Percentiles rank a stretch among this genome's conserved stretches.
phyloP scores from a whole-genome alignment of 768 basidiomycete genomes.

The Asterophora lycoperdoides region DNA sequence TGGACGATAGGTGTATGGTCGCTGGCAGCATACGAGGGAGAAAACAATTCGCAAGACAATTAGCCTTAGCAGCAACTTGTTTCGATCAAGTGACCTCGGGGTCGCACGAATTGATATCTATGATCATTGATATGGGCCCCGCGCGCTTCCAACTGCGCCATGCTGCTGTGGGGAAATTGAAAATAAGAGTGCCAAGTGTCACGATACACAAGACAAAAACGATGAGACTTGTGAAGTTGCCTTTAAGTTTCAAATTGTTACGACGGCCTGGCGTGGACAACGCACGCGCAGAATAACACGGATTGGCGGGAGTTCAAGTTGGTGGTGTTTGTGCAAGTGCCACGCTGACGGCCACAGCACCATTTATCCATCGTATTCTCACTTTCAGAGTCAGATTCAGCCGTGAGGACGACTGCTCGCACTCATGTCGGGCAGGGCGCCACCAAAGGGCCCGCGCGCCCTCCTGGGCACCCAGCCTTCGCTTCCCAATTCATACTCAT shows the following conservation, averaged over 20 bases:
- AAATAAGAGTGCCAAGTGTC: too few species aligned
- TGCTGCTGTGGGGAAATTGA: constrained; percentile 12
- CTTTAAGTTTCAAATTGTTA: background rate
- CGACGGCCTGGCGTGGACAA: too few species aligned
- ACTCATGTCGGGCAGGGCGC: constrained; percentile 72
- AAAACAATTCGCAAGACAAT: too few species aligned
- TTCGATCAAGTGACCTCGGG: constrained; percentile 16
- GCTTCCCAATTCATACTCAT: constrained; percentile 3
- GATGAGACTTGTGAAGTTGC: background rate
- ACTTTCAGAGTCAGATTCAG: too few species aligned
- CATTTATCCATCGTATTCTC: too few species aligned
- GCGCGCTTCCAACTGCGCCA: constrained; percentile 20
- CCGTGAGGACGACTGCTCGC: too few species aligned
- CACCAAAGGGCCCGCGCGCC: constrained; percentile 71
- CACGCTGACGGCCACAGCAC: background rate
- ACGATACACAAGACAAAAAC: background rate
- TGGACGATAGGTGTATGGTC: too few species aligned
- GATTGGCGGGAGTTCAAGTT: background rate
- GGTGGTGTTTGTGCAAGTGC: constrained; percentile 3
- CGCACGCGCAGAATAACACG: background rate
- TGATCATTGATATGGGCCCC: constrained; percentile 18
- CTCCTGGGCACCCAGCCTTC: constrained; percentile 47
- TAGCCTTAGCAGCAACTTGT: constrained; percentile 17
- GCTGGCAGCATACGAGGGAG: too few species aligned
- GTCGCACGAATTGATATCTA: background rate